A percentile compares a stretch with the other conserved stretches of the same genome.
These are phyloP conservation scores for Monosporascus sp. DNA, from an alignment of 2,329 filamentous ascomycete genomes.

Conservation along the genomic window DNA sequence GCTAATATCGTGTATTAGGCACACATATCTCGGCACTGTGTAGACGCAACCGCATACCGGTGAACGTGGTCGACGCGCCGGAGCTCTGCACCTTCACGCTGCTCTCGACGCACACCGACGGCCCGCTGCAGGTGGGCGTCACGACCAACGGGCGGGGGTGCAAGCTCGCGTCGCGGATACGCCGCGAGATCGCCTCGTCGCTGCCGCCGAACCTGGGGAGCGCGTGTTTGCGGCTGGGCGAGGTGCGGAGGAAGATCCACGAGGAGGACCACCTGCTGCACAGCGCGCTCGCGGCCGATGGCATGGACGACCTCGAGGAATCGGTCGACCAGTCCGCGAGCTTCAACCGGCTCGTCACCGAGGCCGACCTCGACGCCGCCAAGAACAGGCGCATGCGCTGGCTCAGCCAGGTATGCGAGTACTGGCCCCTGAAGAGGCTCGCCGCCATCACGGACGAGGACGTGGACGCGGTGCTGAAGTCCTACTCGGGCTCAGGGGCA, in stretches of 20 bases:
- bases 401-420: conserved; percentile 95
- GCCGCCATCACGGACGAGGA: conserved; percentile 76
- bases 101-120: conserved; percentile 82
- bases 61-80: conserved; percentile 88
- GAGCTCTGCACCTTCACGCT: conserved; percentile 84
- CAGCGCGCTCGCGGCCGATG: conserved; percentile 27
- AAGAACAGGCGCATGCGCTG: conserved; percentile 84
- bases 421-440: conserved; percentile 86
- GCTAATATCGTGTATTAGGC: conserved; percentile 33
- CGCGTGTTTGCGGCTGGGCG: conserved; percentile 74
- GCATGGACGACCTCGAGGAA: conserved; percentile 43
- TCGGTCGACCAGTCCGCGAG: conserved; percentile 69
- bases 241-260: conserved; percentile 64
- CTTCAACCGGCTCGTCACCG: conserved; percentile 78
- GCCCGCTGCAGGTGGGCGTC: conserved; percentile 88
- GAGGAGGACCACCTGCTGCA: conserved; percentile 58
- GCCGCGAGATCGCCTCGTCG: conserved; percentile 77
- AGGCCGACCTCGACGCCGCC: conserved; percentile 66
- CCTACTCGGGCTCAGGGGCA: conserved; percentile 47
- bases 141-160: conserved; percentile 94
- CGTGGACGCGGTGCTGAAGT: conserved; percentile 67
- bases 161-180: conserved; percentile 84
- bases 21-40: conserved; percentile 70
- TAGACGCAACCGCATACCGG: conserved; percentile 73
- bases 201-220: conserved; percentile 70